Percentiles rank a stretch among this genome's conserved stretches.
Evolutionary conservation across 345 rosid species (phyloP).

Genomic region (Capsella bursapastoris): DNA sequence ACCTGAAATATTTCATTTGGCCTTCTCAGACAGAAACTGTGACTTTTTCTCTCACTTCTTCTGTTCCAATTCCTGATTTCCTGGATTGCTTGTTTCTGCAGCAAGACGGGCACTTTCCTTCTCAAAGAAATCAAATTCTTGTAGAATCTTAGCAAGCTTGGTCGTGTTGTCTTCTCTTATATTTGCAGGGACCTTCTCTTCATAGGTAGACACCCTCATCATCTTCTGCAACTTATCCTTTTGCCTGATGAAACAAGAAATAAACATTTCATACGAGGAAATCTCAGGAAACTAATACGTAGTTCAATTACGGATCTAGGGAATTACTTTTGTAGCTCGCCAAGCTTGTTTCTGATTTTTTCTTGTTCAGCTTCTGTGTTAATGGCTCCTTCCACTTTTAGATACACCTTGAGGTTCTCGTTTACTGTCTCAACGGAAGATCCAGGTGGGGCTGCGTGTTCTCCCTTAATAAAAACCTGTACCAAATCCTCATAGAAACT

Average conservation of each 20-base stretch:
- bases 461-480: slow-evolving; percentile 71
- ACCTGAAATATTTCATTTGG: slow-evolving; percentile 4
- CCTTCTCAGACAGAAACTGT: background rate
- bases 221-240: slow-evolving; percentile 75
- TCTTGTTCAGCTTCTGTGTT: slow-evolving; percentile 66
- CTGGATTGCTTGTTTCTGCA: slow-evolving; percentile 38
- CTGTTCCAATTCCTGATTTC: slow-evolving; percentile 9
- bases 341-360: slow-evolving; percentile 71
- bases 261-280: background rate
- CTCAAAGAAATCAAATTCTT: slow-evolving; percentile 69
- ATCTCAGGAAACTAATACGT: background rate
- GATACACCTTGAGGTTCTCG: slow-evolving; percentile 81
- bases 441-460: slow-evolving; percentile 71
- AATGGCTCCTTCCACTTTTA: slow-evolving; percentile 70
- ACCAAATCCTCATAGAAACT: slow-evolving; percentile 2
- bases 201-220: slow-evolving; percentile 67
- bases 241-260: slow-evolving; percentile 58
- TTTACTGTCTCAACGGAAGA: slow-evolving; percentile 85
- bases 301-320: background rate
- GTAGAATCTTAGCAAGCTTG: slow-evolving; percentile 67
- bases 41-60: slow-evolving; percentile 19
- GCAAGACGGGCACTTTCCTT: slow-evolving; percentile 59
- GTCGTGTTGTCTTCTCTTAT: slow-evolving; percentile 62
- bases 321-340: slow-evolving; percentile 70
- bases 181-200: slow-evolving; percentile 71